Conservation (phyloP, 306 rosid genomes). For the Quercus cerris region DNA sequence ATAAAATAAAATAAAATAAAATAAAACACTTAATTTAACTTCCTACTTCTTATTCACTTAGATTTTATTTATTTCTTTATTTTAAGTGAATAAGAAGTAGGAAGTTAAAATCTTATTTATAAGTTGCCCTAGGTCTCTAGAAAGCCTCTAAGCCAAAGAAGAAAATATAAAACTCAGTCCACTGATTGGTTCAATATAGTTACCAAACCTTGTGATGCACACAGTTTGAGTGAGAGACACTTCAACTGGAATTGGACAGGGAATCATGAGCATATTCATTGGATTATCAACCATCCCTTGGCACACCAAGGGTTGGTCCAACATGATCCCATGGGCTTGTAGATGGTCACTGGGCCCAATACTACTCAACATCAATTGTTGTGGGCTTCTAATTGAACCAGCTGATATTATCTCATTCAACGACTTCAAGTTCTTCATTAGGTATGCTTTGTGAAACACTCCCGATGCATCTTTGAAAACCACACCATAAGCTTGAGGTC, state of each 20-base stretch:
- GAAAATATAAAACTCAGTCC: slow-evolving; percentile 39
- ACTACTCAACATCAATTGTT: slow-evolving; percentile 64
- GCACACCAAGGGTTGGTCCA: slow-evolving; percentile 63
- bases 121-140: slow-evolving; percentile 9
- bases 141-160: slow-evolving; percentile 40
- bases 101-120: slow-evolving; percentile 45
- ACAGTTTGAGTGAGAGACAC: slow-evolving; percentile 59
- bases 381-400: slow-evolving; percentile 78
- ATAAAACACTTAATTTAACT: no score
- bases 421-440: background rate
- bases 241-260: slow-evolving; percentile 74
- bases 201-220: slow-evolving; percentile 56
- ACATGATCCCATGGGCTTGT: slow-evolving; percentile 42
- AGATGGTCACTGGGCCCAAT: slow-evolving; percentile 67
- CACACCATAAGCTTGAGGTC: slow-evolving; percentile 65
- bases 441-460: slow-evolving; percentile 39
- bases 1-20: no score
- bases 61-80: no score
- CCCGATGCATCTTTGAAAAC: slow-evolving; percentile 55
- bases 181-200: slow-evolving; percentile 60
- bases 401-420: slow-evolving; percentile 59
- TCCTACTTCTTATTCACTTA: no score
- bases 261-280: slow-evolving; percentile 53
- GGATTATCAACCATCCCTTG: slow-evolving; percentile 80
- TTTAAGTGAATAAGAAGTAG: no score